A percentile compares a stretch with the other conserved stretches of the same genome.
Evolutionary conservation across 2,329 filamentous ascomycete species (phyloP).

Genomic region (Penicillium sp.): DNA sequence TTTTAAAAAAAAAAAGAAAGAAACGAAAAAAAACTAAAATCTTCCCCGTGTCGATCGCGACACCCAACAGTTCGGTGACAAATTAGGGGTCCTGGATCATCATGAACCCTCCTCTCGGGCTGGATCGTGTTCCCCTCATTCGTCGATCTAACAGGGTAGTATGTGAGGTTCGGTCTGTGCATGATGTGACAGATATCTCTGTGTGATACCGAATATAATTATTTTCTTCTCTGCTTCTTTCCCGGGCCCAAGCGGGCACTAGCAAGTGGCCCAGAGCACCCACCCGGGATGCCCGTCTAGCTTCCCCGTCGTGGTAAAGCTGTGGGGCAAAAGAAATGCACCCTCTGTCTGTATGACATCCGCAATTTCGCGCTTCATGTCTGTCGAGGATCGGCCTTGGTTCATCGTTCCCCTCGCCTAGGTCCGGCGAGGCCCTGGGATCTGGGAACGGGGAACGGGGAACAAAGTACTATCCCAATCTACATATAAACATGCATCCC

Average conservation of each 20-base stretch:
- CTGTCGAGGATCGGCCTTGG: slow-evolving; percentile 22
- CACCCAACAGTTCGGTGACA: slow-evolving; percentile 32
- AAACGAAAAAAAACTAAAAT: slow-evolving; percentile 10
- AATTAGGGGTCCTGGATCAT: slow-evolving; percentile 34
- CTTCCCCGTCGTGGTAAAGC: slow-evolving; percentile 22
- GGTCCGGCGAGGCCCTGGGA: slow-evolving; percentile 13
- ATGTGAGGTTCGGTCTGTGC: slow-evolving; percentile 23
- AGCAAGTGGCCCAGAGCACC: slow-evolving; percentile 11
- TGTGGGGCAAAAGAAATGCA: slow-evolving; percentile 20
- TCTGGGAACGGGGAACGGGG: not conserved
- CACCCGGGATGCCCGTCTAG: slow-evolving; percentile 17
- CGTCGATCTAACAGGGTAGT: slow-evolving; percentile 25
- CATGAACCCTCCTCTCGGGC: slow-evolving; percentile 20
- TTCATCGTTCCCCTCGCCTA: slow-evolving; percentile 27
- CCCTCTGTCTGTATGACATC: slow-evolving; percentile 26
- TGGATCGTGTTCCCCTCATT: slow-evolving; percentile 29
- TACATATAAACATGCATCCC: slow-evolving; percentile 38
- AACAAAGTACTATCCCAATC: slow-evolving; percentile 14
- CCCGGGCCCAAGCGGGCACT: slow-evolving; percentile 11
- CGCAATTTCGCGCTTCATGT: slow-evolving; percentile 21
- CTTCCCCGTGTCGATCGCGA: slow-evolving; percentile 33
- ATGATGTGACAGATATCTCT: slow-evolving; percentile 36
- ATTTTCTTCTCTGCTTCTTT: slow-evolving; percentile 12
- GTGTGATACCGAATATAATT: slow-evolving; percentile 11
- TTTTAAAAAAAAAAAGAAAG: not conserved